Base-by-base conservation (phyloP, 176 grass and related monocot genomes). In the Juncus inflexus region DNA sequence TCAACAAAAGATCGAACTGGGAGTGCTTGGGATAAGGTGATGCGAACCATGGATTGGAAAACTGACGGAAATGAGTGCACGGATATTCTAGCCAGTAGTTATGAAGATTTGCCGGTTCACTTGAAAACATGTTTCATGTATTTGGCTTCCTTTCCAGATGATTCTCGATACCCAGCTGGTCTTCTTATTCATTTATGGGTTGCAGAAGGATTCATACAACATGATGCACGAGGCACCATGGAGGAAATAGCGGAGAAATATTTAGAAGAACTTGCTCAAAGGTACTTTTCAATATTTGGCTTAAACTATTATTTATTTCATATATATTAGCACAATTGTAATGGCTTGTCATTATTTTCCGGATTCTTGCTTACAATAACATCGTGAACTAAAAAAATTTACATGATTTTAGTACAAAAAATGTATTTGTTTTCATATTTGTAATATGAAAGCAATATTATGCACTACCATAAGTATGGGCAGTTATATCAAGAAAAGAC, bases 201-300 rank as follows among this genome's bases (percentile, higher is more conserved):
- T 1, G 50, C 50, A 1, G 65, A 68, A 52, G 65, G 35, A 68
- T 55, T 68, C 3, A 15, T 53, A 68, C 49, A 42, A 13, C 8
- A n/a, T 9, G 10, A 37, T 54, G 15, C 49, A 5, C 0, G 0
- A 1, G 65, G 65, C 50, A 52, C 14, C 6, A 6, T 52, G 11
- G 65, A 68, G 11, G 28, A 68, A 7, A 37, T 4, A 55, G 65
- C 65, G 12, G 35, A 55, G 9, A 3, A 9, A 1, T 68, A 3
- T 7, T 37, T 68, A 2, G 35, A 38, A 9, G 35, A 68, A 13
- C 49, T 55, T 13, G 49, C 53, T 2, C 28, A 55, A 38, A 68
- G 65, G 65, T 68, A n/a, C n/a, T n/a, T n/a, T n/a, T n/a, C n/a
- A n/a, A n/a, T n/a, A n/a, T n/a, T n/a, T n/a, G n/a, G n/a, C n/a